Base-by-base conservation (phyloP, 1,284 basidiomycete genomes). In the Ganoderma leucocontextum region DNA sequence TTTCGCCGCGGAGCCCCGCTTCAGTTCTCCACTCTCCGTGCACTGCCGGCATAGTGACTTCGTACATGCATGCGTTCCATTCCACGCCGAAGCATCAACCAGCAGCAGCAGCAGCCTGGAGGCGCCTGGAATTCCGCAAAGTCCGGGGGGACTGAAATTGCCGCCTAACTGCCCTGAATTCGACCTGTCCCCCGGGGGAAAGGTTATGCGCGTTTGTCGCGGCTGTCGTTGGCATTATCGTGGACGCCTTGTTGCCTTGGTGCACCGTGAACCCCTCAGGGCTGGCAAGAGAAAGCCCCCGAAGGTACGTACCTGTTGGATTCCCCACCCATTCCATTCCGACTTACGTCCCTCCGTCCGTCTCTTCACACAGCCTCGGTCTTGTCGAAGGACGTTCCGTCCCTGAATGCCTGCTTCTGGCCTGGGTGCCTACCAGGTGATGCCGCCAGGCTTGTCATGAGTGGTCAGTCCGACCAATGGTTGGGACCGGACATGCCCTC, bases 91-190 rank as follows among this genome's bases (percentile, higher is more conserved):
- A 55, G 52, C 64, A 70, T 64, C 69, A 66, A 70, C 22, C 59
- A 44, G 35, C 59, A 44, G 35, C 42, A 62, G 17, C 42, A 41
- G 58, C 42, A 29, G 69, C 57, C 64, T 70, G 49, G 66, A 47
- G 55, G 62, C 58, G 66, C 42, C 66, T 68, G 58, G 66, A 71
- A 49, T 60, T 42, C 67, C 70, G 70, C 67, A 71, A 71, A 71
- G 65, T 71, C 70, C 70, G 70, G 57, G 60, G 60, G 58, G 36
- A 49, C 61, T 25, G 60, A 53, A 53, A 52, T 22, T 38, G 38
- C 58, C 58, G 38, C 55, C 57, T 15, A 36, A 52, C 55, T 38
- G 49, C 67, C 70, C 66, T 68, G 64, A 53, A 58, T 62, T 49
- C 55, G 33, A 53, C 35, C 57, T 65, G 64, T 65, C 64, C 63